phyloP scores from a whole-genome alignment of 2,329 filamentous ascomycete genomes.

The Boeremia lycopersici region DNA sequence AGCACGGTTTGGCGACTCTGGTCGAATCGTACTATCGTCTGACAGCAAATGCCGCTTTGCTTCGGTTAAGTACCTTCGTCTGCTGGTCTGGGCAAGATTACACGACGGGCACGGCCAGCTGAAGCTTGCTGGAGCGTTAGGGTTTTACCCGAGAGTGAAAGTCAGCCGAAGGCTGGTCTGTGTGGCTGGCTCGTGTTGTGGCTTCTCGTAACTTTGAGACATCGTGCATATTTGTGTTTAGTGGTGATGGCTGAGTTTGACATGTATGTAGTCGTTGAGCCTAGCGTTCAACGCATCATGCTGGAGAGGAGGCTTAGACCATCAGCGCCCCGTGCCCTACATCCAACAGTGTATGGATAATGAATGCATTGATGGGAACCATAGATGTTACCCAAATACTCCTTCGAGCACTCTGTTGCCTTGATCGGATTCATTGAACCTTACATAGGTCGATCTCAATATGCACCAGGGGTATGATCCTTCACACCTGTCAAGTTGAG shows the following conservation, averaged over 20 bases:
- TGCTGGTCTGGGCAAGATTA: slow-evolving; percentile 5
- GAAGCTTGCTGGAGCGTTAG: slow-evolving; percentile 9
- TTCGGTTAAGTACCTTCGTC: slow-evolving; percentile 11
- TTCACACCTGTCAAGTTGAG: slow-evolving; percentile 18
- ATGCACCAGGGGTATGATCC: slow-evolving; percentile 7
- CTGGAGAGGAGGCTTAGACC: neutral
- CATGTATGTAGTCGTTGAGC: neutral
- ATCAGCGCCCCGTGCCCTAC: neutral
- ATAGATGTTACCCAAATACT: neutral
- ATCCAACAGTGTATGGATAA: neutral
- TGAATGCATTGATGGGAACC: neutral
- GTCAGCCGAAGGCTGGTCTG: slow-evolving; percentile 10
- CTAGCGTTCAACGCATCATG: neutral
- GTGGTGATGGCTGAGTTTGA: slow-evolving; percentile 1
- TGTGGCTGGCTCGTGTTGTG: slow-evolving; percentile 4
- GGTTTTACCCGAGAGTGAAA: slow-evolving; percentile 11
- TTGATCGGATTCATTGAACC: neutral
- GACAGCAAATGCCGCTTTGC: slow-evolving; percentile 10
- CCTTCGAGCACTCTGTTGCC: neutral
- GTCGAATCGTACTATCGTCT: neutral
- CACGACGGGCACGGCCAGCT: slow-evolving; percentile 12
- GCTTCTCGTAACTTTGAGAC: neutral
- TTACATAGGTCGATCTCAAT: slow-evolving; percentile 2
- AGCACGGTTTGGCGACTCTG: neutral
- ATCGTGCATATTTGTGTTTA: slow-evolving; percentile 8